phyloP scores from a whole-genome alignment of 2,329 filamentous ascomycete species.

The Ramularia endophylla region DNA sequence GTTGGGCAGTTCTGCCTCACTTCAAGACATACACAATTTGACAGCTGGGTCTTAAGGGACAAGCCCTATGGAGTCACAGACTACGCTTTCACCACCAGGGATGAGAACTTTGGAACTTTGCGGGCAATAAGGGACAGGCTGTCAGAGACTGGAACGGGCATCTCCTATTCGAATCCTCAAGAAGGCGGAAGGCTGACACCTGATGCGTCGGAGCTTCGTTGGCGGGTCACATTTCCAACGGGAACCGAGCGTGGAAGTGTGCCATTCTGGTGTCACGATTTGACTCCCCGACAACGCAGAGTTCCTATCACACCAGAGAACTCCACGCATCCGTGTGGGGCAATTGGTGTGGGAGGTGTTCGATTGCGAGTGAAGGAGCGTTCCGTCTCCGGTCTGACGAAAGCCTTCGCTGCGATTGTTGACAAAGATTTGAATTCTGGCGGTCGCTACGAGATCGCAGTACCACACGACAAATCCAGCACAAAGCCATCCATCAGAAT shows the following conservation, averaged over 20 bases:
- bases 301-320: slow-evolving; percentile 43
- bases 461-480: slow-evolving; percentile 8
- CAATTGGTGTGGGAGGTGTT: slow-evolving; percentile 46
- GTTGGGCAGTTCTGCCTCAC: slow-evolving; percentile 22
- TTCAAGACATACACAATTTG: not conserved
- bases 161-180: slow-evolving; percentile 45
- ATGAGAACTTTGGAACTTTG: slow-evolving; percentile 16
- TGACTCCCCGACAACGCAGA: slow-evolving; percentile 50
- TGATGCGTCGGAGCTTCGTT: slow-evolving; percentile 53
- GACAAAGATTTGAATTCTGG: slow-evolving; percentile 8
- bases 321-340: slow-evolving; percentile 47
- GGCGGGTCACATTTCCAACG: slow-evolving; percentile 51
- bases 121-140: slow-evolving; percentile 18
- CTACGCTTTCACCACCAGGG: slow-evolving; percentile 50
- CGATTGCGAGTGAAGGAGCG: slow-evolving; percentile 6
- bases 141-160: slow-evolving; percentile 21
- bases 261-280: slow-evolving; percentile 63
- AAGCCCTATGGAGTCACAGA: slow-evolving; percentile 52
- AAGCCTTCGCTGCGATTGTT: slow-evolving; percentile 16
- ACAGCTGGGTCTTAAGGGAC: slow-evolving; percentile 20
- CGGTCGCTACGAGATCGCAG: slow-evolving; percentile 9
- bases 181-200: slow-evolving; percentile 50
- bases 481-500: slow-evolving; percentile 15
- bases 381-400: slow-evolving; percentile 10
- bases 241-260: slow-evolving; percentile 44